phyloP scores from a whole-genome alignment of 1,284 basidiomycete species.

The Puccinia novopanici region DNA sequence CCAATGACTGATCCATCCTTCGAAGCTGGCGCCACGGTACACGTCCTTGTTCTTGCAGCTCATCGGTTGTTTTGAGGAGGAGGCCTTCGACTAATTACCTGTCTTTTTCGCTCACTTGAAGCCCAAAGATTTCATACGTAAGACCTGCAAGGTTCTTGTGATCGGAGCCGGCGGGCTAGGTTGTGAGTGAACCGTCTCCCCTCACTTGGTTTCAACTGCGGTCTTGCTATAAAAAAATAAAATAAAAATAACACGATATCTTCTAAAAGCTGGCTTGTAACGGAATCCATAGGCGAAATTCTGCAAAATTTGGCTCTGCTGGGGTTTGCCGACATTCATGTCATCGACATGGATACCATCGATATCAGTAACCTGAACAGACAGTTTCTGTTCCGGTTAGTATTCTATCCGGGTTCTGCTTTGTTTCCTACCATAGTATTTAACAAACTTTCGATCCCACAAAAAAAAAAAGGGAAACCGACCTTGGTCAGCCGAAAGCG shows the following conservation, averaged over 20 bases:
- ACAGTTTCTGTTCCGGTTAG: slow-evolving; percentile 93
- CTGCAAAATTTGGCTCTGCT: slow-evolving; percentile 60
- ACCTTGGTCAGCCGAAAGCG: slow-evolving; percentile 93
- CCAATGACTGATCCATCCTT: slow-evolving; percentile 75
- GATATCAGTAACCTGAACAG: slow-evolving; percentile 98
- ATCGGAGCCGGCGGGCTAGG: slow-evolving; percentile 94
- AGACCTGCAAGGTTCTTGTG: slow-evolving; percentile 86
- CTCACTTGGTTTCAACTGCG: background rate
- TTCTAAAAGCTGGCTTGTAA: slow-evolving; percentile 69
- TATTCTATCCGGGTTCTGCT: no score
- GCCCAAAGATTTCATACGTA: slow-evolving; percentile 84
- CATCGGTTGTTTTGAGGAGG: background rate
- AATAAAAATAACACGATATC: background rate
- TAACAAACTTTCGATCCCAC: background rate
- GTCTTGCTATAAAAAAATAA: background rate
- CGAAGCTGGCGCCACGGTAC: slow-evolving; percentile 71
- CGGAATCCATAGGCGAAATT: slow-evolving; percentile 55
- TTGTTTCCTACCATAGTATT: background rate
- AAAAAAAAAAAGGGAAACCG: slow-evolving; percentile 67
- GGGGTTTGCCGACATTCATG: slow-evolving; percentile 96
- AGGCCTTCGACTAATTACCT: background rate
- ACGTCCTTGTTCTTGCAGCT: slow-evolving; percentile 51
- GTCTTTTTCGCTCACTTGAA: slow-evolving; percentile 57
- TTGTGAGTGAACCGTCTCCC: slow-evolving; percentile 67
- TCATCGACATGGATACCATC: slow-evolving; percentile 99